phyloP scores from a whole-genome alignment of 129 eudicot genomes.

The Solidago caesia region DNA sequence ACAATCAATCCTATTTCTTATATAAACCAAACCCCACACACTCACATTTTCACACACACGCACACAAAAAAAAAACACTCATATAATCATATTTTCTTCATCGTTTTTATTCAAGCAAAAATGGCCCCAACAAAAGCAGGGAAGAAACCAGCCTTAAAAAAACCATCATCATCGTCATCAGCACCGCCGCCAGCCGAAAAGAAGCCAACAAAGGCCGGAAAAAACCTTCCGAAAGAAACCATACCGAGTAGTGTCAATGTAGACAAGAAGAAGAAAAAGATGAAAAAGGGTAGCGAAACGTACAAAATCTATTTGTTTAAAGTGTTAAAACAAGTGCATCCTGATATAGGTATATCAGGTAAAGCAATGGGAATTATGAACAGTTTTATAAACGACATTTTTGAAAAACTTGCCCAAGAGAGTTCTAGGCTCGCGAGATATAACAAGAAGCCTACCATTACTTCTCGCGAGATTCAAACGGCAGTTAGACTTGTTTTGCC shows the following conservation, averaged over 20 bases:
- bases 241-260: constrained; percentile 15
- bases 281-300: constrained; percentile 46
- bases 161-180: neutral
- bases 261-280: constrained; percentile 48
- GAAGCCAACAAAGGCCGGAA: constrained; percentile 40
- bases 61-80: neutral
- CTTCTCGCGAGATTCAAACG: constrained; percentile 66
- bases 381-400: constrained; percentile 48
- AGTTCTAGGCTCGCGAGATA: constrained; percentile 56
- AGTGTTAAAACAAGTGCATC: constrained; percentile 57
- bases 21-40: constrained; percentile 23
- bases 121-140: constrained; percentile 63
- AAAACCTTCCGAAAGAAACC: constrained; percentile 40
- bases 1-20: neutral
- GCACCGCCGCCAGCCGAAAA: constrained; percentile 40
- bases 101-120: neutral
- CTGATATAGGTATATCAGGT: constrained; percentile 54
- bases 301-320: constrained; percentile 56
- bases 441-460: constrained; percentile 60
- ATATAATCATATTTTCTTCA: too few species aligned
- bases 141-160: constrained; percentile 44
- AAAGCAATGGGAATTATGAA: constrained; percentile 62
- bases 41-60: neutral
- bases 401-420: constrained; percentile 57
- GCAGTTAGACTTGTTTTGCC: constrained; percentile 56